These are phyloP conservation scores for Venturia asperata DNA, from an alignment of 2,329 filamentous ascomycete genomes.

Conservation along the genomic window DNA sequence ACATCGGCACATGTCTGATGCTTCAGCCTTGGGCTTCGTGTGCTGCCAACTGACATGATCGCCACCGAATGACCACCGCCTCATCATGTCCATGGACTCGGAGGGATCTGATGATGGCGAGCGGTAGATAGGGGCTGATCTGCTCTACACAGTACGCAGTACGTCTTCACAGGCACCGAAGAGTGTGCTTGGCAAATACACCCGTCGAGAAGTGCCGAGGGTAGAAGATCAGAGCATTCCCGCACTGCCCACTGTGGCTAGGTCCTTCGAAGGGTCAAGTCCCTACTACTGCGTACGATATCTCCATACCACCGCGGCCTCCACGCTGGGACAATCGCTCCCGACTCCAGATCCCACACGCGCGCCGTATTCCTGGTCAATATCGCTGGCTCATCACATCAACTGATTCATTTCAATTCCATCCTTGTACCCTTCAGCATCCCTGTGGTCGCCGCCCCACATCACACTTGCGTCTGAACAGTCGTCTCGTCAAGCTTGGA, in stretches of 20 bases:
- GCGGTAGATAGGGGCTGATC: background rate
- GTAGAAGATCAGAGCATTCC: background rate
- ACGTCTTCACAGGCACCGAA: background rate
- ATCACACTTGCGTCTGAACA: background rate
- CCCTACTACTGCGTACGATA: background rate
- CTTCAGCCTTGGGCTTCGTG: conserved; percentile 11
- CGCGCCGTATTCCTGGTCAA: background rate
- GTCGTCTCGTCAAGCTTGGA: conserved; percentile 4
- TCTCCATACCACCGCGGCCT: background rate
- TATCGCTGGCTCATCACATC: conserved; percentile 3
- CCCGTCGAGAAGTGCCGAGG: conserved; percentile 4
- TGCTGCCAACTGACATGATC: background rate
- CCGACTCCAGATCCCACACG: background rate
- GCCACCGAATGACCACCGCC: conserved; percentile 1
- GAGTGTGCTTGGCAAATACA: background rate
- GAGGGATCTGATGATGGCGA: background rate
- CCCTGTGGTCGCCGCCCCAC: conserved; percentile 4
- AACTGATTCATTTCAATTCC: conserved; percentile 1
- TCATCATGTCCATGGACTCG: background rate
- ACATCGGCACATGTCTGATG: background rate
- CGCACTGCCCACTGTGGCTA: background rate
- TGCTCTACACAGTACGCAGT: no score
- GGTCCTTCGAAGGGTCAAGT: background rate
- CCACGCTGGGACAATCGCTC: background rate
- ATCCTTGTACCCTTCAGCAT: background rate